phyloP scores from a whole-genome alignment of 73 alveolate species.

The Stentor roeselii region DNA sequence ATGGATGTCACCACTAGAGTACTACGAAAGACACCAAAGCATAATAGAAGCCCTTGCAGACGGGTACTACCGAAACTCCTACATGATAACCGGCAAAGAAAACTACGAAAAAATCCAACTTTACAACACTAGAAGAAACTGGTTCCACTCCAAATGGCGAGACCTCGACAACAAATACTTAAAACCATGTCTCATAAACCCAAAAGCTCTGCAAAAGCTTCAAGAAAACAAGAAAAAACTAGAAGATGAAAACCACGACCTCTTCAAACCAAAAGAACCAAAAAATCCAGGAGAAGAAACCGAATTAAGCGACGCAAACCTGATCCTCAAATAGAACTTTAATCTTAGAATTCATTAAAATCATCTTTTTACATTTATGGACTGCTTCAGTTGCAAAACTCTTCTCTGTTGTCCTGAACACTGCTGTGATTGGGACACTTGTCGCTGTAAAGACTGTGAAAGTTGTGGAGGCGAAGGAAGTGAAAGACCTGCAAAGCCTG shows the following conservation, averaged over 20 bases:
- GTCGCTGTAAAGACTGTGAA: neutral
- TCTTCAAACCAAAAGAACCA: no score
- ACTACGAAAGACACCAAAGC: neutral
- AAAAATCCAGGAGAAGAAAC: no score
- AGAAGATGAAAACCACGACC: conserved; percentile 12
- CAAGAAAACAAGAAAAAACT: neutral
- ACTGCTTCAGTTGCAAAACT: neutral
- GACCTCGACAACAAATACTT: neutral
- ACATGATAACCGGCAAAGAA: neutral
- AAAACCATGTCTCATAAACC: conserved; percentile 3
- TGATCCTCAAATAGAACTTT: no score
- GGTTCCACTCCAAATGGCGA: conserved; percentile 1
- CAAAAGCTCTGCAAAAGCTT: neutral
- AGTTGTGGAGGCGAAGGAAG: conserved; percentile 13
- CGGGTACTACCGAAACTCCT: neutral
- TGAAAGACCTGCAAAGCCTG: neutral
- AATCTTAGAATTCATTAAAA: no score
- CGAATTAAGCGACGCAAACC: no score
- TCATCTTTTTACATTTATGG: neutral
- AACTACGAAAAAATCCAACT: neutral
- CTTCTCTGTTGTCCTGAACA: conserved; percentile 8
- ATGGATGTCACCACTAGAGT: neutral
- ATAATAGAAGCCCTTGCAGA: neutral
- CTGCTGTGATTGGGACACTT: conserved; percentile 27
- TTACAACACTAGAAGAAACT: neutral